Conservation (phyloP, 106 monocot species). For the Cymbidium sinense region DNA sequence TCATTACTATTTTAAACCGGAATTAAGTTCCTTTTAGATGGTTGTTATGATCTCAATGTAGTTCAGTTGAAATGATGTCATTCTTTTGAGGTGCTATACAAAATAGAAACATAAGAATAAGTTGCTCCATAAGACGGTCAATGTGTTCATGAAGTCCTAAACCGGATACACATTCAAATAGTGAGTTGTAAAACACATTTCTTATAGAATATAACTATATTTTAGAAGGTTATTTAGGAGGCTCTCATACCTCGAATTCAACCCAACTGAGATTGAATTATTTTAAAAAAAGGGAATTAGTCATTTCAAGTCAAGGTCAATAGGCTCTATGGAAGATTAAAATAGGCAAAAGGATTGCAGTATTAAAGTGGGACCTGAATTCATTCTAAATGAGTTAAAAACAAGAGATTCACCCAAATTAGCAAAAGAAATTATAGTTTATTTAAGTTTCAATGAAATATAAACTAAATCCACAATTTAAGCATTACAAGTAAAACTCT, state of each 20-base stretch:
- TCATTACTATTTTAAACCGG: not conserved
- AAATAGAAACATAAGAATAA: not conserved
- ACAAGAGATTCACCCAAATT: too few relatives aligned
- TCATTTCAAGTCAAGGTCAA: too few relatives aligned
- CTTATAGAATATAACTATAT: not conserved
- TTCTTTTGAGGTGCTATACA: not conserved
- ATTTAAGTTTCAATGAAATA: too few relatives aligned
- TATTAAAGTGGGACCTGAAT: too few relatives aligned
- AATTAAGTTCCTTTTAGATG: not conserved
- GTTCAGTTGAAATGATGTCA: not conserved
- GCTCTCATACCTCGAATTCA: not conserved
- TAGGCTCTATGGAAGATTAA: too few relatives aligned
- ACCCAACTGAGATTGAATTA: not conserved
- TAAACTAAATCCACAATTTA: too few relatives aligned
- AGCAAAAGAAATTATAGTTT: too few relatives aligned
- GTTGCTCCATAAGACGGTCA: not conserved
- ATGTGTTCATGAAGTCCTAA: not conserved
- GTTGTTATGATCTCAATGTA: not conserved
- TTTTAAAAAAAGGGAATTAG: not conserved
- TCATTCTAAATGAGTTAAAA: too few relatives aligned
- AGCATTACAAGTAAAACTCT: too few relatives aligned
- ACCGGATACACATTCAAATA: not conserved
- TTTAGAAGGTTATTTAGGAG: not conserved
- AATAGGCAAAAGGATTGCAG: too few relatives aligned
- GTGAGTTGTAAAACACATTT: not conserved